Base-by-base conservation (phyloP, 441 rosid genomes). In the Erysimum pusillum region DNA sequence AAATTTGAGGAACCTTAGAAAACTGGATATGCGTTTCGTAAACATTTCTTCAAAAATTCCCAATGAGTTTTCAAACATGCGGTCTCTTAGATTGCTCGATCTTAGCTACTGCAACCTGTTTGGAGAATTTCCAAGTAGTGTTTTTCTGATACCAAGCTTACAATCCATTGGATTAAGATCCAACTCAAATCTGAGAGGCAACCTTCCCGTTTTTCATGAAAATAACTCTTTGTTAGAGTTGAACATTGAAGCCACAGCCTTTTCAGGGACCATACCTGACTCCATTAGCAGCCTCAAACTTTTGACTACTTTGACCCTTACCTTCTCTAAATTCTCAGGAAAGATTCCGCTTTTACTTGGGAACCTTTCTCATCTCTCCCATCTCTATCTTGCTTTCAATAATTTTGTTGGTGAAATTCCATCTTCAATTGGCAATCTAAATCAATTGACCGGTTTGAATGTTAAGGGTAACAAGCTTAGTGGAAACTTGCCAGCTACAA, bases 281-380 rank as follows among this genome's bases (percentile, higher is more conserved):
- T 18, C 35, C 34, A 67, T 77, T 25, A 57, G 52, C 38, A 34
- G 3, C 9, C 67, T 76, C 3, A 17, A 63, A 41, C 13, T 12
- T 51, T 68, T 79, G 34, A 62, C 22, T 15, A n/a, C 15, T 13
- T 58, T 72, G 11, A 49, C 18, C 7, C 68, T 72, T 58, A 8
- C 25, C 11, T 0, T 2, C 0, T 38, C 31, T 3, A 20, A 22
- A 11, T 20, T 62, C 49, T 17, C 9, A 2, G 67, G 67, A 6
- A 39, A 10, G 49, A 62, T 62, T 42, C 67, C 51, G 7, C 11
- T 14, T 17, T 41, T 13, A 10, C 49, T 62, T 41, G 48, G 48
- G 14, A 62, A 62, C 35, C 67, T 62, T 38, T 17, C 48, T 11
- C 14, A 42, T 18, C 14, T 62, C 35, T n/a, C 67, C 6, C 4